Evolutionary conservation across 2,329 filamentous ascomycete species (phyloP), one percentile per base, ranked within the genome.

Genomic region (Colletotrichum orbiculare): DNA sequence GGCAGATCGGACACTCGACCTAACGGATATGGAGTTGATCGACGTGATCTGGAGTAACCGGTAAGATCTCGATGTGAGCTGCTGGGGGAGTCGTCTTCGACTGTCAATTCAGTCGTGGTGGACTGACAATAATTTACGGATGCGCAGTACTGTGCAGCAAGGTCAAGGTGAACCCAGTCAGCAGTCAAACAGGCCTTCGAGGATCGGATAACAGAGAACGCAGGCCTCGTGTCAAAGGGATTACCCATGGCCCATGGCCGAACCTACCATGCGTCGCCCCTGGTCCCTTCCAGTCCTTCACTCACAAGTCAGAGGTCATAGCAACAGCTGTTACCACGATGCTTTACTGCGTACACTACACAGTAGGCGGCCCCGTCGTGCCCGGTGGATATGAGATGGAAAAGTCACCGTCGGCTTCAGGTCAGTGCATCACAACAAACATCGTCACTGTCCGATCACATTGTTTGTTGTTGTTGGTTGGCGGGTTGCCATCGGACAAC

Each of bases 381-480:
- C 34, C 42, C 12, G 35, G 33, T 47, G 45, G 38, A 42, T 17
- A 47, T 35, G 56, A 34, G 43, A 34, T 17, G 38, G 33, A 50
- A 47, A 37, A 8, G 43, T n/a, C 13, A n/a, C 39, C n/a, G 38
- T 41, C 41, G 25, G n/a, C 48, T 11, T 54, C 11, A 34, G 59
- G 59, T 62, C 59, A 62, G 25, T 62, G 59, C 53, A 57, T 56
- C 45, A 62, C 33, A 62, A 62, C 53, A 62, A 62, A 62, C 52
- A 56, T 13, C 12, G 37, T 43, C 33, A 62, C 45, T 47, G 37
- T 62, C 53, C 42, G 37, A 25, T 33, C 39, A n/a, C 38, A 52
- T 48, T 61, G 57, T 64, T 52, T 55, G 17, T 50, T 61, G 54
- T 10, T 13, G 11, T 34, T 25, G 25, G 4, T 25, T 25, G 25